Conservation (phyloP, 352 stramenopile genomes). For the Paralagenidium karlingii region DNA sequence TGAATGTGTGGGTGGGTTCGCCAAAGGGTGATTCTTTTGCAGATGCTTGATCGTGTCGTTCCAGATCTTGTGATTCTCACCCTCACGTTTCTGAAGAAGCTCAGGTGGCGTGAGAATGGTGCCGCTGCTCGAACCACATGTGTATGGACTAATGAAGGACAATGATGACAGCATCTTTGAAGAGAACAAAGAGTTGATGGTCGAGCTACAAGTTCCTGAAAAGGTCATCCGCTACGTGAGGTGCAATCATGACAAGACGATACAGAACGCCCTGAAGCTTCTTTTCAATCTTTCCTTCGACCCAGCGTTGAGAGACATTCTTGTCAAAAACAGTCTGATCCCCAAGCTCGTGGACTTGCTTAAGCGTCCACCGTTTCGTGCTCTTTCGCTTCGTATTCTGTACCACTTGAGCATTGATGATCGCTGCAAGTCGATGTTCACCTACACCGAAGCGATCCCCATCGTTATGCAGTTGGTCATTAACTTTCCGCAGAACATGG, state of each 20-base stretch:
- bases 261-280: conserved; percentile 63
- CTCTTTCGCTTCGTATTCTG: conserved; percentile 79
- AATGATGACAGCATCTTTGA: conserved; percentile 87
- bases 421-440: conserved; percentile 91
- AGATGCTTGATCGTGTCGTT: conserved; percentile 81
- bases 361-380: conserved; percentile 86
- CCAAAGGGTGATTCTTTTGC: conserved; percentile 6
- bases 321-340: conserved; percentile 84
- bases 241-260: conserved; percentile 78
- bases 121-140: not conserved
- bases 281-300: conserved; percentile 95
- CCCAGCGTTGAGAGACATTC: conserved; percentile 59
- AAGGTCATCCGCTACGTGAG: conserved; percentile 68
- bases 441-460: conserved; percentile 88
- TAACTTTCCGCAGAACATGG: conserved; percentile 87
- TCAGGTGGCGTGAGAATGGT: no score
- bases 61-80: conserved; percentile 84
- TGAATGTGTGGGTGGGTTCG: conserved; percentile 5
- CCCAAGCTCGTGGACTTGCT: conserved; percentile 88
- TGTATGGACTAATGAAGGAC: not conserved
- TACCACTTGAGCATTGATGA: conserved; percentile 95
- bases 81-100: conserved; percentile 88
- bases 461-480: conserved; percentile 92
- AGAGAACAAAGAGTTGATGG: conserved; percentile 91
- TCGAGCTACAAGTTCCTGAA: conserved; percentile 64